Percentiles rank a stretch among this genome's conserved stretches.
Evolutionary conservation across 2,329 filamentous ascomycete genomes (phyloP).

Genomic region (Metarhizium humberi): DNA sequence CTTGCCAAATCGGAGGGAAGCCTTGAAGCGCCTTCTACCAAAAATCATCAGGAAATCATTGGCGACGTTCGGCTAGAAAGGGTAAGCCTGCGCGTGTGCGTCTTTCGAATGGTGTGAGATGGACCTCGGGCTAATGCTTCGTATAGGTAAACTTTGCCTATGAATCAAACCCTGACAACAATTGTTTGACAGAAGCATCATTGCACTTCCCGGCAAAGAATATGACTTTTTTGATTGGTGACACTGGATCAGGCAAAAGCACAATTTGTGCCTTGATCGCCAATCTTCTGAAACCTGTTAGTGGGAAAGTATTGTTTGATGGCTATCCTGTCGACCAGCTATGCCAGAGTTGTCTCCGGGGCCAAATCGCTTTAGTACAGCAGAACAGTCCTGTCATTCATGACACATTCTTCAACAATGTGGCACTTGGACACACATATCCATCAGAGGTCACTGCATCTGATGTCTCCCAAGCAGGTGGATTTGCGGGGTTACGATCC

Average conservation of each 20-base stretch:
- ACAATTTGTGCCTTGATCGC: conserved; percentile 75
- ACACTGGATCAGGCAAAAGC: conserved; percentile 87
- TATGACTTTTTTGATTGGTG: conserved; percentile 73
- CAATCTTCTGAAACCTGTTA: conserved; percentile 60
- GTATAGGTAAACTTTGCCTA: conserved; percentile 72
- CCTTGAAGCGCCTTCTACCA: neutral
- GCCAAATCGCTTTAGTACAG: conserved; percentile 72
- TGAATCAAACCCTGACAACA: conserved; percentile 54
- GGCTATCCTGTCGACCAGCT: conserved; percentile 51
- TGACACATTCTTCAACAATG: conserved; percentile 68
- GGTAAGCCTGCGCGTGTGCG: conserved; percentile 34
- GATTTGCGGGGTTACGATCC: conserved; percentile 58
- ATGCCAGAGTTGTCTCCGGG: conserved; percentile 62
- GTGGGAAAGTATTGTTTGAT: conserved; percentile 62
- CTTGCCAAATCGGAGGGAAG: conserved; percentile 21
- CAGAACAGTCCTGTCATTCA: conserved; percentile 76
- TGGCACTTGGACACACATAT: conserved; percentile 57
- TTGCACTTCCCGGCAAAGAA: conserved; percentile 65
- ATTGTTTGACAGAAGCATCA: conserved; percentile 50
- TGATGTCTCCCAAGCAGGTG: conserved; percentile 52
- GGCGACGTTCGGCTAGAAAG: conserved; percentile 52
- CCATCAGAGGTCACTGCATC: conserved; percentile 37
- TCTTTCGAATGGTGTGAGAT: neutral
- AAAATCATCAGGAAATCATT: conserved; percentile 17
- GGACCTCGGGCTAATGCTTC: neutral